Percentiles rank a stretch among this genome's conserved stretches.
phyloP scores from a whole-genome alignment of 2,329 filamentous ascomycete genomes.

The Hypoxylon sp. region DNA sequence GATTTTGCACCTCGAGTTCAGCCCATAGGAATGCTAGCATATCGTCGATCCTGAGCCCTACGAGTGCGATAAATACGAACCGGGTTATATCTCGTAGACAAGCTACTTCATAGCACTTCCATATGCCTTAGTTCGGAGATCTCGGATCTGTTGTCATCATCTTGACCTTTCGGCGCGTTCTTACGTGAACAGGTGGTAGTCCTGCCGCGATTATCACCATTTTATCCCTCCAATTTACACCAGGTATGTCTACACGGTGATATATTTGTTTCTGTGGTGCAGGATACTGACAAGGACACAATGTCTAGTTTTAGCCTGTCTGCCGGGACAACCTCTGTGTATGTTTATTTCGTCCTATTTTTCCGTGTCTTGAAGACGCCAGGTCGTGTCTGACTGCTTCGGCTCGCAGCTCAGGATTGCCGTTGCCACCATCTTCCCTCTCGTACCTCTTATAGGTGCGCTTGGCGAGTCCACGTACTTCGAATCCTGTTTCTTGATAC shows the following conservation, averaged over 20 bases:
- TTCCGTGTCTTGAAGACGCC: not conserved
- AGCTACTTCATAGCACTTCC: constrained; percentile 6
- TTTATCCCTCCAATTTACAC: constrained; percentile 1
- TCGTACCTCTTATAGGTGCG: not conserved
- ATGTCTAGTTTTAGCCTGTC: constrained; percentile 10
- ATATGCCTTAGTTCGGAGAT: constrained; percentile 29
- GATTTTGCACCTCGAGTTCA: constrained; percentile 9
- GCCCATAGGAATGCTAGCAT: constrained; percentile 10
- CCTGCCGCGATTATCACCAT: constrained; percentile 9
- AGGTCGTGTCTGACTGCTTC: constrained; percentile 11
- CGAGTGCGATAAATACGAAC: constrained; percentile 12
- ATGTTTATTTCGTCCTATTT: constrained; percentile 13
- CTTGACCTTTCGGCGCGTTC: constrained; percentile 22
- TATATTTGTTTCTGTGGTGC: not conserved
- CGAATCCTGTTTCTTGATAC: not conserved
- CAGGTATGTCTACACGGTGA: constrained; percentile 16
- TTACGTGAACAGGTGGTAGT: constrained; percentile 15
- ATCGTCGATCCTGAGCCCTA: constrained; percentile 7
- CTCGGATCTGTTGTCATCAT: not conserved
- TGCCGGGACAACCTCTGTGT: constrained; percentile 7
- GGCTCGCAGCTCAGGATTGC: not conserved
- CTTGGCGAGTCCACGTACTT: not conserved
- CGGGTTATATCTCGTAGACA: not conserved
- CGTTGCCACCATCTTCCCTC: not conserved
- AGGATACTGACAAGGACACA: constrained; percentile 15